Conservation (phyloP, 148 eudicot genomes). For the Rhododendron kiyosumense region DNA sequence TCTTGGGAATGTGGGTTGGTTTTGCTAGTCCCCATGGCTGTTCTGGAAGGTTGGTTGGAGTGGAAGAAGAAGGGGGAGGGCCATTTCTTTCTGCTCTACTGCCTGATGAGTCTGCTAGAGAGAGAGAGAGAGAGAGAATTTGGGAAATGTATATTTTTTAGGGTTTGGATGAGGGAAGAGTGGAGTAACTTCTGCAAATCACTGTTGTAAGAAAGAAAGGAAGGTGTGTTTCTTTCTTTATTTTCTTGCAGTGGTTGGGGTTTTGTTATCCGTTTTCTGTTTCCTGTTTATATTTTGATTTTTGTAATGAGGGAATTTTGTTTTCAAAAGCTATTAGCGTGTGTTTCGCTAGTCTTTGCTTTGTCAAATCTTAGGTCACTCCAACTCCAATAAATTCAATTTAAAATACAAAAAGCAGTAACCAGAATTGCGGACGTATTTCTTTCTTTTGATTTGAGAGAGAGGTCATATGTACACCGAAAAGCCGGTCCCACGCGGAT, state of each 20-base stretch:
- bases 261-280: neutral
- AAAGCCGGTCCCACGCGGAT: neutral
- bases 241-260: neutral
- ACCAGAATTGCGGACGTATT: no score
- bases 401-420: no score
- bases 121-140: neutral
- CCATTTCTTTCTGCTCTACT: slow-evolving; percentile 14
- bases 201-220: neutral
- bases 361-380: no score
- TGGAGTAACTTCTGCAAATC: slow-evolving; percentile 15
- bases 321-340: neutral
- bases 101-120: neutral
- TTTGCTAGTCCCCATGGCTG: slow-evolving; percentile 26
- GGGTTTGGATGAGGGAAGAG: slow-evolving; percentile 24
- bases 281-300: neutral
- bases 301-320: neutral
- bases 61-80: slow-evolving; percentile 9
- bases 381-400: no score
- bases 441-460: no score
- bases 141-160: neutral
- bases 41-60: slow-evolving; percentile 20
- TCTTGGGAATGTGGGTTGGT: slow-evolving; percentile 18
- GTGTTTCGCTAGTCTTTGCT: neutral
- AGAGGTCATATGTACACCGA: no score
- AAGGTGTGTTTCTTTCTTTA: no score